Base-by-base conservation (phyloP, 106 monocot genomes). In the Dendrobium huoshanense region DNA sequence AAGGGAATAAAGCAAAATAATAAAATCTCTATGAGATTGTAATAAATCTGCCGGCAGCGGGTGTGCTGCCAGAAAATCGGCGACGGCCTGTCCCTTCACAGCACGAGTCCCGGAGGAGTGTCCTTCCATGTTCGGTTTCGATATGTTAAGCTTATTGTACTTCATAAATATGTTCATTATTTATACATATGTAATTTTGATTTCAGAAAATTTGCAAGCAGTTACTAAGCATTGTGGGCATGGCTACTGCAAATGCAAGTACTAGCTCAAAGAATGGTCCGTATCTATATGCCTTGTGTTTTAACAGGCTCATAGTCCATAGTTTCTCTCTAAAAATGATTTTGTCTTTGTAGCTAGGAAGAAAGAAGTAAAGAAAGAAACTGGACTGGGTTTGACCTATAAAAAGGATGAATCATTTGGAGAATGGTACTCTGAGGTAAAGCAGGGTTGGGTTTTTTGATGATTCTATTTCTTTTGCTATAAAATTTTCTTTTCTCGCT, bases 301-400 rank as follows among this genome's bases (percentile, higher is more conserved):
- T 72, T 33, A 41, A 0, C 16, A 40, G 18, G 15, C 2, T 16
- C 51, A 33, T 2, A 37, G 72, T 2, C 16, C 20, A 72, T 13
- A 29, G 15, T 11, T 16, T 72, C 40, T 72, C 40, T 40, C 15
- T 40, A 37, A 29, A 10, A 33, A 37, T 33, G 31, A 29, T 70
- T 40, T 33, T 72, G 72, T 59, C 31, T 73, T 84, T 20, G 0
- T 81, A 92, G 94, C 80, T 16, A 92, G 82, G 79, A 92, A 91
- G 88, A 97, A 97, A 86, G 92, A 97, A 78, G 90, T 94, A 72
- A 97, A 97, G 86, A 97, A 97, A 59, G 92, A 94, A 80, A 97
- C 97, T 13, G 88, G 92, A 3, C 90, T 97, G 25, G 92, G 94
- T 31, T 77, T 97, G 73, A 87, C 97, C 17, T 65, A 82, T 37